Conservation (phyloP, 768 basidiomycete species). For the Leccinum variicolor region DNA sequence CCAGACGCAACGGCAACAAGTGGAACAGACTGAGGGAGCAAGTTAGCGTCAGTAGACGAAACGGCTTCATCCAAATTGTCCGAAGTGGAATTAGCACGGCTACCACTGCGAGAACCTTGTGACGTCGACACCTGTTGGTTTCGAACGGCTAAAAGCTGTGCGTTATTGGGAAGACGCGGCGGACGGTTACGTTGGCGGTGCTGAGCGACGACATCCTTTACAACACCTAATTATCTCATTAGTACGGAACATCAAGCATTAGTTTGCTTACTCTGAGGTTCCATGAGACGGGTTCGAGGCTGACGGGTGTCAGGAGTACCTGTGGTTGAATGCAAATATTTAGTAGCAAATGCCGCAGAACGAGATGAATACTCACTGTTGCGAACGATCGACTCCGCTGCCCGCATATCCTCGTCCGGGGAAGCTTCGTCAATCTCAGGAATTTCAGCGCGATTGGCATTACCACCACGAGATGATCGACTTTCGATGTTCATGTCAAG, state of each 20-base stretch:
- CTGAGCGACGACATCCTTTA: not conserved
- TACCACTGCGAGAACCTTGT: not conserved
- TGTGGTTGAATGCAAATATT: not conserved
- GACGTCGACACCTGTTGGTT: not conserved
- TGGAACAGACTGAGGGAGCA: no score
- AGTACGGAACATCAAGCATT: not conserved
- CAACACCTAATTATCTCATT: not conserved
- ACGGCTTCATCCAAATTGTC: not conserved
- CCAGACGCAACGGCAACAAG: not conserved
- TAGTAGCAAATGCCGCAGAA: not conserved
- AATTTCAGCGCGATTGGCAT: not conserved
- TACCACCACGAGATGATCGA: not conserved
- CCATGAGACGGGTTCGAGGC: not conserved
- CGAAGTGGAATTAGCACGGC: not conserved
- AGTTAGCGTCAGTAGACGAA: not conserved
- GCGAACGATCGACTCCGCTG: not conserved
- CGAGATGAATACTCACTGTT: no score
- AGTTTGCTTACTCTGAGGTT: not conserved
- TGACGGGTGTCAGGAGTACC: not conserved
- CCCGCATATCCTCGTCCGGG: not conserved
- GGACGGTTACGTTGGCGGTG: not conserved
- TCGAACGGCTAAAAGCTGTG: not conserved
- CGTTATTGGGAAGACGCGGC: not conserved
- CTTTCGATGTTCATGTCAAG: not conserved
- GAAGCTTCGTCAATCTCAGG: not conserved